These are phyloP conservation scores for Neonectria ditissima DNA, from an alignment of 2,329 filamentous ascomycete species.

Conservation along the genomic window DNA sequence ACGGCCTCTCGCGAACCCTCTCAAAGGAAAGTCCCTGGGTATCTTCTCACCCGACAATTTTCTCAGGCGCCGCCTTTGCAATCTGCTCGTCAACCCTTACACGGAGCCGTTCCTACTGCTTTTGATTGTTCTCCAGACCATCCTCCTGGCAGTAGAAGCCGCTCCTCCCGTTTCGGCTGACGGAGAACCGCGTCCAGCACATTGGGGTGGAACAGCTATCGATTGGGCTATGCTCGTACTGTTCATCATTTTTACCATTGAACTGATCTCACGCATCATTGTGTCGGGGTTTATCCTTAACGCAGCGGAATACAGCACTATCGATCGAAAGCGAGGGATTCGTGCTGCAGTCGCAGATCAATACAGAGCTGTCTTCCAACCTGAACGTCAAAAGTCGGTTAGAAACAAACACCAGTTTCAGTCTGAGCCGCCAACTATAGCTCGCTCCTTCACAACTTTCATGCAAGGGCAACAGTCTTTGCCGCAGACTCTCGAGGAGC, in stretches of 20 bases:
- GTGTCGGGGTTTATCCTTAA: slow-evolving; percentile 96
- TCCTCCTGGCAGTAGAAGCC: slow-evolving; percentile 89
- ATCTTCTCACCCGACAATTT: slow-evolving; percentile 84
- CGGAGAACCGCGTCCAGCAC: slow-evolving; percentile 68
- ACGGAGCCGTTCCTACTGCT: slow-evolving; percentile 89
- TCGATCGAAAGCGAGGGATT: slow-evolving; percentile 81
- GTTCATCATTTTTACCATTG: slow-evolving; percentile 90
- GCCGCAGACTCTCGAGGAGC: slow-evolving; percentile 76
- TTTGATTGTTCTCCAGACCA: slow-evolving; percentile 87
- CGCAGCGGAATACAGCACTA: slow-evolving; percentile 89
- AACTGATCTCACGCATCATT: slow-evolving; percentile 84
- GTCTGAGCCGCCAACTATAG: slow-evolving; percentile 72
- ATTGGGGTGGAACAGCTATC: slow-evolving; percentile 76
- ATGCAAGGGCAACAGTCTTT: slow-evolving; percentile 70
- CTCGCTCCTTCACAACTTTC: slow-evolving; percentile 84
- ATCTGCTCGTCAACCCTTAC: slow-evolving; percentile 85
- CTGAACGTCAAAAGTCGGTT: slow-evolving; percentile 78
- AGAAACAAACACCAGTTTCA: slow-evolving; percentile 62
- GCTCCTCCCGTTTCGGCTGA: slow-evolving; percentile 75
- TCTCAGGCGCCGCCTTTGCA: slow-evolving; percentile 80
- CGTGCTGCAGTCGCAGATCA: slow-evolving; percentile 80
- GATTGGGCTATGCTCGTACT: slow-evolving; percentile 86
- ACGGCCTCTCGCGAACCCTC: slow-evolving; percentile 69
- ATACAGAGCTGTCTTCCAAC: slow-evolving; percentile 83
- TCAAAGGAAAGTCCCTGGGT: slow-evolving; percentile 87